Conservation (phyloP, 2,329 filamentous ascomycete species). For the Ophidiomyces ophidiicola region DNA sequence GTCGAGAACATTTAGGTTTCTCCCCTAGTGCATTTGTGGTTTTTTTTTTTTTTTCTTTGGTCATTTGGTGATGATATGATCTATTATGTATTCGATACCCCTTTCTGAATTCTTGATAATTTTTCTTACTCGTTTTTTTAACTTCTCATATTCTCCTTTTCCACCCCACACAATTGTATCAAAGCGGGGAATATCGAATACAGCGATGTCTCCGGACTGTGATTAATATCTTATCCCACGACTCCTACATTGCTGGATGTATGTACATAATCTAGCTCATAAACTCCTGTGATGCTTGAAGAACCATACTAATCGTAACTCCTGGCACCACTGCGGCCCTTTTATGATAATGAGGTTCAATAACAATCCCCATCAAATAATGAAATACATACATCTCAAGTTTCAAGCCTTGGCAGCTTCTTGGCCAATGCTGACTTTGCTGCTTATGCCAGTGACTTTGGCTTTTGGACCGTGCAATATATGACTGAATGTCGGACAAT, state of each 20-base stretch:
- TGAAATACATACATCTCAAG: too few relatives aligned
- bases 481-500: slow-evolving; percentile 47
- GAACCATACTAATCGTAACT: too few relatives aligned
- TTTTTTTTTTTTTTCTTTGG: neutral
- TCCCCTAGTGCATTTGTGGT: neutral
- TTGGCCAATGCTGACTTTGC: slow-evolving; percentile 15
- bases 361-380: too few relatives aligned
- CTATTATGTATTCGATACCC: slow-evolving; percentile 8
- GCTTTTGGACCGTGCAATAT: slow-evolving; percentile 21
- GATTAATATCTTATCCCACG: too few relatives aligned
- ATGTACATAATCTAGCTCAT: too few relatives aligned
- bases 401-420: neutral
- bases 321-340: too few relatives aligned
- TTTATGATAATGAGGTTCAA: too few relatives aligned
- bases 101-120: neutral
- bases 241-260: too few relatives aligned
- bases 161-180: neutral
- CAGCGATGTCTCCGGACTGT: too few relatives aligned
- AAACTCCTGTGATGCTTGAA: too few relatives aligned
- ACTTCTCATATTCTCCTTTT: neutral
- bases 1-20: slow-evolving; percentile 72
- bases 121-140: neutral
- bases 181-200: too few relatives aligned
- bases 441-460: slow-evolving; percentile 3
- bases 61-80: neutral